Evolutionary conservation across 306 rosid genomes (phyloP).

Genomic region (Carpinus viminea): DNA sequence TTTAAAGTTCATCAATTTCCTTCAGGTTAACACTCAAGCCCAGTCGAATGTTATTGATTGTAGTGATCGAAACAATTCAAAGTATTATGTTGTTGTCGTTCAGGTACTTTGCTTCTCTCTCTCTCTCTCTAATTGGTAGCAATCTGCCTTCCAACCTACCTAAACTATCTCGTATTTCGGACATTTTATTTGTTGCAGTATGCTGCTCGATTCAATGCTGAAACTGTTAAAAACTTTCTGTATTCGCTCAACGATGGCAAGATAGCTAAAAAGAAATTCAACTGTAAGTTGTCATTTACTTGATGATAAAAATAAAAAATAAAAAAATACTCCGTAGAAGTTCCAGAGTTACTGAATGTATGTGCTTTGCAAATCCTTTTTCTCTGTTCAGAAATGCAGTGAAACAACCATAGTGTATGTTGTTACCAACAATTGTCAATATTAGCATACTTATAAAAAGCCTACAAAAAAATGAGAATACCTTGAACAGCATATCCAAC

Average conservation of each 20-base stretch:
- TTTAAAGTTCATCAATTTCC: constrained; percentile 4
- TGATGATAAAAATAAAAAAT: not conserved
- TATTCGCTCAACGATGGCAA: constrained; percentile 52
- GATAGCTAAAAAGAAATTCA: constrained; percentile 61
- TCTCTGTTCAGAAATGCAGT: not conserved
- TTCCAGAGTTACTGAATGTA: not conserved
- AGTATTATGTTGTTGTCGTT: constrained; percentile 79
- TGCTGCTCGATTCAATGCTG: constrained; percentile 57
- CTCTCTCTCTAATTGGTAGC: not conserved
- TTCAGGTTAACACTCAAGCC: constrained; percentile 82
- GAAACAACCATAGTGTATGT: not conserved
- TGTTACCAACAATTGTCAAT: not conserved
- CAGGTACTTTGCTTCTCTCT: constrained; percentile 36
- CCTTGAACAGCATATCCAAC: not conserved
- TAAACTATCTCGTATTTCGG: not conserved
- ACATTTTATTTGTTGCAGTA: constrained; percentile 42
- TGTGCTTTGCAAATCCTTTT: not conserved
- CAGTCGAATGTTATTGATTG: constrained; percentile 65
- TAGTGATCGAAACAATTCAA: constrained; percentile 74
- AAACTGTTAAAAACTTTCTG: constrained; percentile 51
- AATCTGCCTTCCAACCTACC: not conserved
- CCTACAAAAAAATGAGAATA: not conserved
- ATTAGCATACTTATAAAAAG: not conserved
- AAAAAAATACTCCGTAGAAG: not conserved
- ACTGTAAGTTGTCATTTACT: constrained; percentile 38